Base-by-base conservation (phyloP, 2,329 filamentous ascomycete genomes). In the Leptographium radiaticola region DNA sequence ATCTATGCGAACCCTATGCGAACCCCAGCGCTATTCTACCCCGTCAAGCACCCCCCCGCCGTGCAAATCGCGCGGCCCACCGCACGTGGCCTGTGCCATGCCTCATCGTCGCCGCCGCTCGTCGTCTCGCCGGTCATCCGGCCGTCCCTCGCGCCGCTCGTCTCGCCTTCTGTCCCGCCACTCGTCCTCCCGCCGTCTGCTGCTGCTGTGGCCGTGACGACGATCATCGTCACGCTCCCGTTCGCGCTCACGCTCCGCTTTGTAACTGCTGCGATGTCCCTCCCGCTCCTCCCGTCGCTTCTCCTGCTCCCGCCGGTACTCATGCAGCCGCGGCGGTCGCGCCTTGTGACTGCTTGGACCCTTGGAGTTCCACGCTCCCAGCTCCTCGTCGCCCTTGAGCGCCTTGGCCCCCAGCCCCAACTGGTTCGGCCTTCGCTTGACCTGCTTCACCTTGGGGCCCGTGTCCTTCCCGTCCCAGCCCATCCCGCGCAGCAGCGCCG, bases 401-500 rank as follows among this genome's bases (percentile, higher is more conserved):
- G 58, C 58, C 36, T 60, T 60, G 2, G 59, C 90, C 4, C 91
- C 93, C 9, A 97, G 84, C 0, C 93, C 93, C 11, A 97, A 74
- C 54, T 94, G 77, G 55, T 89, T 89, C 16, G 89, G 84, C 50
- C 90, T 80, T 51, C 83, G 77, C 64, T 86, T 84, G 15, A 83
- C 74, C 18, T 82, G 71, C 58, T 80, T 83, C 39, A 82, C 74
- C 59, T 86, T 86, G 4, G 72, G 67, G 2, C 74, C 76, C 48
- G 73, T 70, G 57, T 75, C 72, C 53, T 81, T 78, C 67, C 70
- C 84, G 73, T 96, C 89, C 90, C 91, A 96, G 10, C 93, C 93
- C 87, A 97, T 96, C 11, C 90, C 89, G 36, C 90, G 82, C 39
- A 98, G 75, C 59, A 97, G 75, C 0, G 90, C 89, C 18, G 89